Evolutionary conservation across 306 rosid species (phyloP).

Genomic region (Alnus glutinosa): DNA sequence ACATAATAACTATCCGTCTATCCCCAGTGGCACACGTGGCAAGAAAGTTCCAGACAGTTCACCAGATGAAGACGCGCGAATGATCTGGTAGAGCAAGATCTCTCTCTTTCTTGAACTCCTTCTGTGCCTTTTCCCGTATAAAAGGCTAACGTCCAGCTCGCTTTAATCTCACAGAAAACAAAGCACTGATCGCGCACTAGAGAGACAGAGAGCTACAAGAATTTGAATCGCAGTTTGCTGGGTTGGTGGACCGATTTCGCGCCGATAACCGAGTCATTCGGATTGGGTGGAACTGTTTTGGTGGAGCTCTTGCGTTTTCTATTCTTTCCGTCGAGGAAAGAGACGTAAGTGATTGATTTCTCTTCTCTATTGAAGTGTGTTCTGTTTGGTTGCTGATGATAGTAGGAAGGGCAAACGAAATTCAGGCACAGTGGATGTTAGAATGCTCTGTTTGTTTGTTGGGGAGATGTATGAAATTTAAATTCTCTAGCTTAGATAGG

Average conservation of each 20-base stretch:
- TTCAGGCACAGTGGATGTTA: not conserved
- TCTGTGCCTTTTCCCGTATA: not conserved
- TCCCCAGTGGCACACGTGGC: not conserved
- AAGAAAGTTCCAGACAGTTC: slow-evolving; percentile 37
- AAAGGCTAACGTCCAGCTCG: not conserved
- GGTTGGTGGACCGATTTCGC: slow-evolving; percentile 60
- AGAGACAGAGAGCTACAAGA: slow-evolving; percentile 13
- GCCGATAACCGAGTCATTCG: slow-evolving; percentile 43
- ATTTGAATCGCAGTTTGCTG: slow-evolving; percentile 10
- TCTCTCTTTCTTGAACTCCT: not conserved
- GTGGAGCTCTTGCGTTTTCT: slow-evolving; percentile 14
- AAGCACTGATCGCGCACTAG: not conserved
- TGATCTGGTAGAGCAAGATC: slow-evolving; percentile 32
- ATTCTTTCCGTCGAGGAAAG: not conserved
- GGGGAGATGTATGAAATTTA: too few relatives aligned
- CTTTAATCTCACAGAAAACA: not conserved
- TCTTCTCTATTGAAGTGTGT: not conserved
- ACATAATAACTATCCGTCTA: too few relatives aligned
- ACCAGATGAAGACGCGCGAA: slow-evolving; percentile 37
- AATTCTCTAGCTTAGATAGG: too few relatives aligned
- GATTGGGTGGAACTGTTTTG: slow-evolving; percentile 59
- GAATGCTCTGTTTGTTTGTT: not conserved
- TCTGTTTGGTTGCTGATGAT: not conserved
- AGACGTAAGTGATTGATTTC: slow-evolving; percentile 30
- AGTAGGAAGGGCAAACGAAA: not conserved